Conservation (phyloP, 768 basidiomycete genomes). For the Paxillus involutus region DNA sequence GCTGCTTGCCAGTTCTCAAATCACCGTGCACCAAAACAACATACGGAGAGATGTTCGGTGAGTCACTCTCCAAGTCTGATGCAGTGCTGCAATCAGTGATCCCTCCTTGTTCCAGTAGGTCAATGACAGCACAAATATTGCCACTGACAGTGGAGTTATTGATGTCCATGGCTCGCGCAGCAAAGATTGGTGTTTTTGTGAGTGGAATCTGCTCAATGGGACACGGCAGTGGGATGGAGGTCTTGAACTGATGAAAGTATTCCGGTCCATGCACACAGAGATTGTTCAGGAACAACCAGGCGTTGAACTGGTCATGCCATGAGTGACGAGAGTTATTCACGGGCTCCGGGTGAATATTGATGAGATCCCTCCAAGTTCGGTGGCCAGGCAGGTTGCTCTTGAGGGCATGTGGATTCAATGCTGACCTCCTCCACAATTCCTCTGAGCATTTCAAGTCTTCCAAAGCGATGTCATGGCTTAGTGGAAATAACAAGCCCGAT, state of each 20-base stretch:
- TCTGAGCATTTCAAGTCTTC: slow-evolving; percentile 33
- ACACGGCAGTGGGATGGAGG: slow-evolving; percentile 19
- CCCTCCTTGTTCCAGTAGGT: slow-evolving; percentile 3
- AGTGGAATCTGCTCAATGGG: slow-evolving; percentile 26
- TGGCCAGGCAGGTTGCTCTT: background rate
- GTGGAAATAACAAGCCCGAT: slow-evolving; percentile 20
- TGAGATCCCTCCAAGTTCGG: slow-evolving; percentile 2
- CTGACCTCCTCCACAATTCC: slow-evolving; percentile 33
- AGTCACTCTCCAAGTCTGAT: background rate
- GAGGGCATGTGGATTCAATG: slow-evolving; percentile 16
- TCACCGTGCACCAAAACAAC: slow-evolving; percentile 21
- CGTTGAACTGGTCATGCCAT: slow-evolving; percentile 23
- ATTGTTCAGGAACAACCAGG: slow-evolving; percentile 15
- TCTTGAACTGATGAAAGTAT: slow-evolving; percentile 21
- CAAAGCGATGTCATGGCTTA: slow-evolving; percentile 17
- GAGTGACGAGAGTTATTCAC: slow-evolving; percentile 13
- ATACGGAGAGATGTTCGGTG: slow-evolving; percentile 5
- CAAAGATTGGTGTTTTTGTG: slow-evolving; percentile 17
- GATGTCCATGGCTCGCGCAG: slow-evolving; percentile 20
- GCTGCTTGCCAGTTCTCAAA: slow-evolving; percentile 18
- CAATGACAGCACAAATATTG: slow-evolving; percentile 20
- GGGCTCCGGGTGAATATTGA: slow-evolving; percentile 16
- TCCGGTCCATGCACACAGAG: slow-evolving; percentile 13
- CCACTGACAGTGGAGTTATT: slow-evolving; percentile 19
- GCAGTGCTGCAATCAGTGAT: background rate